phyloP scores from a whole-genome alignment of 2,329 filamentous ascomycete species.

The Phaeosphaeriaceae sp. region DNA sequence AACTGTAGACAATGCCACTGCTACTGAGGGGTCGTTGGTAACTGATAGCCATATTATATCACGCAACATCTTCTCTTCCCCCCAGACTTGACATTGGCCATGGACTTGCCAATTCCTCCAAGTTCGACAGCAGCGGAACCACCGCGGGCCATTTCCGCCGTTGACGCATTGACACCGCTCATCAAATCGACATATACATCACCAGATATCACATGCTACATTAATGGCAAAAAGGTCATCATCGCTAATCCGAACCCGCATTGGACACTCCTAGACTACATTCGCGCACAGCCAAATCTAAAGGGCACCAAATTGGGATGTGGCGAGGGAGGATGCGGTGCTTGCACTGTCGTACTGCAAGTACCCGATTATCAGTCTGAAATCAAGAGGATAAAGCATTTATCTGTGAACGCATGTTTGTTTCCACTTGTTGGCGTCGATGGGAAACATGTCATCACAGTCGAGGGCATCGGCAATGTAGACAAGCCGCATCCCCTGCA shows the following conservation, averaged over 20 bases:
- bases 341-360: slow-evolving; percentile 77
- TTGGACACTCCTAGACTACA: slow-evolving; percentile 87
- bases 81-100: slow-evolving; percentile 12
- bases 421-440: slow-evolving; percentile 90
- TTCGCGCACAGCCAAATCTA: slow-evolving; percentile 79
- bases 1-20: neutral
- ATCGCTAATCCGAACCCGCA: slow-evolving; percentile 89
- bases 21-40: slow-evolving; percentile 16
- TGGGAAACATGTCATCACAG: slow-evolving; percentile 95
- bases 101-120: slow-evolving; percentile 40
- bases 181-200: slow-evolving; percentile 83
- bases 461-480: slow-evolving; percentile 90
- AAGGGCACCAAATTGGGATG: slow-evolving; percentile 96
- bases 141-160: slow-evolving; percentile 32
- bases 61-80: neutral
- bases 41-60: slow-evolving; percentile 5
- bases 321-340: slow-evolving; percentile 92
- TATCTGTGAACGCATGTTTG: slow-evolving; percentile 91
- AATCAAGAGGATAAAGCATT: slow-evolving; percentile 89
- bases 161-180: slow-evolving; percentile 63
- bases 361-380: slow-evolving; percentile 65
- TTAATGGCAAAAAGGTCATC: slow-evolving; percentile 86
- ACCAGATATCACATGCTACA: slow-evolving; percentile 74
- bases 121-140: slow-evolving; percentile 37
- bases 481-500: slow-evolving; percentile 86